Conservation (phyloP, 192 early-diverging fungal genomes). For the Obelidium mucronatum region DNA sequence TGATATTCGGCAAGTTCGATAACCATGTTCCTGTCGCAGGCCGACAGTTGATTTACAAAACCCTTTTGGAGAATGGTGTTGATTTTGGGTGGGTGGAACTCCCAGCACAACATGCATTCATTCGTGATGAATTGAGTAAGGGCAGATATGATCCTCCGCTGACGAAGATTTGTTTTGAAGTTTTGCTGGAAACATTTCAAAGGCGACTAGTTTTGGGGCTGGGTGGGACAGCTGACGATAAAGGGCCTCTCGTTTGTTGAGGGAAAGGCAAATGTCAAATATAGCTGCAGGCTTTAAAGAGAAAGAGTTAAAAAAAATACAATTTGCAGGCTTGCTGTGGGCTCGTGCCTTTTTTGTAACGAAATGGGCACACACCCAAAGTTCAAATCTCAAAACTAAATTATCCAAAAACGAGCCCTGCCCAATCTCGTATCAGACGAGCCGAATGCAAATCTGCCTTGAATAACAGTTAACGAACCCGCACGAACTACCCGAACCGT, state of each 20-base stretch:
- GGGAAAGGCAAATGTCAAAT: too few species aligned
- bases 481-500: too few species aligned
- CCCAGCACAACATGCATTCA: constrained; percentile 71
- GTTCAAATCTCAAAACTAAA: too few species aligned
- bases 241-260: constrained; percentile 19
- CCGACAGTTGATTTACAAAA: constrained; percentile 61
- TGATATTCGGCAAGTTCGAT: constrained; percentile 68
- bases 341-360: neutral
- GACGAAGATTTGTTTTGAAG: constrained; percentile 63
- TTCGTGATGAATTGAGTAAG: constrained; percentile 69
- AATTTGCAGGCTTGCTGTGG: neutral
- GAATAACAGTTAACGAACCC: too few species aligned
- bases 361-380: neutral
- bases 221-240: constrained; percentile 24
- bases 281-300: neutral
- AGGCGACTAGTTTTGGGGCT: constrained; percentile 48
- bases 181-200: constrained; percentile 66
- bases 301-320: neutral
- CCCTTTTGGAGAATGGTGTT: constrained; percentile 57
- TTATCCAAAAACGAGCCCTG: too few species aligned
- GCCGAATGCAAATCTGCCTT: too few species aligned
- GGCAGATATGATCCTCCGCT: constrained; percentile 71
- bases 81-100: constrained; percentile 65
- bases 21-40: constrained; percentile 68
- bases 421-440: too few species aligned